Evolutionary conservation across 805 yeast species (phyloP), one percentile per base, ranked within the genome.

Genomic region (Kazachstania psychrophila): DNA sequence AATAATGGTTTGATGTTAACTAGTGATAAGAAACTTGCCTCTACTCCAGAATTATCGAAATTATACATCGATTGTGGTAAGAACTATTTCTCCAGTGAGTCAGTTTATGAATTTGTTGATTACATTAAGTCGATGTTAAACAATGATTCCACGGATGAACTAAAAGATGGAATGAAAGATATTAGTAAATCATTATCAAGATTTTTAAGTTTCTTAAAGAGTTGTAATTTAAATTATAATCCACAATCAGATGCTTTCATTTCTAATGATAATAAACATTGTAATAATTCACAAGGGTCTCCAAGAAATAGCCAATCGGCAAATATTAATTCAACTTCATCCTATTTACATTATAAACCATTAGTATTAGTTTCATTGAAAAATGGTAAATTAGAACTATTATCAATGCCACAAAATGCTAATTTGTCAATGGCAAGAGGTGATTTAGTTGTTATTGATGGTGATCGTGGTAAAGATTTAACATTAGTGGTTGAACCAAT

Each of bases 391-490:
- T 66, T 79, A 47, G 94, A 82, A 56, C 69, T 82, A 23, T 65
- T 81, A 29, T 76, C 85, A 2, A 74, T 76, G 25, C 82, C 87
- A 4, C 71, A 71, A 44, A 74, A 72, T 47, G 73, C 86, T 12
- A 80, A 79, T 48, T 61, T 82, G 34, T 60, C 60, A 36, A 64
- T 81, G 44, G 70, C 67, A 45, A 66, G 72, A 30, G 66, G 72
- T 38, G 92, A 82, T 58, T 66, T 82, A 51, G 81, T 82, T 8
- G 74, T 82, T 15, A 79, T 80, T 39, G 94, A 82, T 61, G 94
- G 92, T 36, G 94, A 82, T 55, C 66, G 94, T 43, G 94, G 94
- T 18, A 80, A 79, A 49, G 94, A 82, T 57, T 58, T 82, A 45
- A 88, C 79, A 9, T 70, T 77, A 72, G 75, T 82, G 28, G 60